Evolutionary conservation across 257 asterid genomes (phyloP).

Genomic region (Datura wrightii): DNA sequence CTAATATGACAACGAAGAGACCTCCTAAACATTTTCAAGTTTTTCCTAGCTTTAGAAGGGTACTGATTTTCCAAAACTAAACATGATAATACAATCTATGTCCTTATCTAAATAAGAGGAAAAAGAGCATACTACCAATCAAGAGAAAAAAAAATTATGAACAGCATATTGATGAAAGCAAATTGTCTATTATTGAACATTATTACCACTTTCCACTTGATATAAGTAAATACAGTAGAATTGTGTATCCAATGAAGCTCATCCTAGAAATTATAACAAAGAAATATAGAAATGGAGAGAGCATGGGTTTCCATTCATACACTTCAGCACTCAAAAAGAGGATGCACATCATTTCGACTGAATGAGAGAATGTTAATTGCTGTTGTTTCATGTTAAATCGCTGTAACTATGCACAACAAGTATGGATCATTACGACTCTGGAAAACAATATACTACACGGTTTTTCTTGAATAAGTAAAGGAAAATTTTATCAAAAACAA

Average conservation of each 20-base stretch:
- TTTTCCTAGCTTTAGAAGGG: slow-evolving; percentile 8
- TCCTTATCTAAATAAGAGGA: neutral
- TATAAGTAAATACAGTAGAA: neutral
- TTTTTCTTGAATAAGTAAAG: neutral
- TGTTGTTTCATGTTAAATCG: neutral
- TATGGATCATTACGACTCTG: neutral
- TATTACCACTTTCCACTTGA: neutral
- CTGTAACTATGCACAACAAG: neutral
- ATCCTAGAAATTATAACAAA: neutral
- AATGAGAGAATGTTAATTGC: slow-evolving; percentile 11
- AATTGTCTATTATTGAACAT: neutral
- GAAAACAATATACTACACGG: neutral
- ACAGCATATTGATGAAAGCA: neutral
- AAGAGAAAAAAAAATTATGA: neutral
- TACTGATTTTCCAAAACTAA: neutral
- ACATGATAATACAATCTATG: neutral
- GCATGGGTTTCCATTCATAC: slow-evolving; percentile 2
- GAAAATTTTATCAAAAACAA: neutral
- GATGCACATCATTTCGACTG: slow-evolving; percentile 12
- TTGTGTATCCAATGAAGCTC: slow-evolving; percentile 2
- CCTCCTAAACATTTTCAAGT: neutral
- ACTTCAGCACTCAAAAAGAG: slow-evolving; percentile 11
- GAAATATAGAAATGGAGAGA: neutral
- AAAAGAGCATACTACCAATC: neutral
- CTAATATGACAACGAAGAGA: neutral